phyloP scores from a whole-genome alignment of 257 asterid species.

The Solanum infundibuliforme region DNA sequence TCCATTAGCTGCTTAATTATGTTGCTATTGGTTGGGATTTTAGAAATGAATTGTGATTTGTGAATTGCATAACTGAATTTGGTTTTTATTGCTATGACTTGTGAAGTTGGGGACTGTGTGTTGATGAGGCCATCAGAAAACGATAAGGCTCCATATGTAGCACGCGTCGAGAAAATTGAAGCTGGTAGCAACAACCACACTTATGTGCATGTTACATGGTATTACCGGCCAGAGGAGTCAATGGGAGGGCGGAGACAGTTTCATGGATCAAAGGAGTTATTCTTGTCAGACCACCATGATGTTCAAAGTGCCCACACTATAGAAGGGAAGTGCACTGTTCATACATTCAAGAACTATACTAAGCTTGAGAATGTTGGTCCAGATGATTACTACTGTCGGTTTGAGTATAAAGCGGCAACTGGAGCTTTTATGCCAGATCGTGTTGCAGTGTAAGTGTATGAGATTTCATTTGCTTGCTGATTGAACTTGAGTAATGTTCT shows the following conservation, averaged over 20 bases:
- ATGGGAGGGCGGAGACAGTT: slow-evolving; percentile 52
- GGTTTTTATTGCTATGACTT: neutral
- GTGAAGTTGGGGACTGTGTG: slow-evolving; percentile 55
- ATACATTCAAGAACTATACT: slow-evolving; percentile 45
- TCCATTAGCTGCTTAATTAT: neutral
- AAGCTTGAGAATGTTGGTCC: slow-evolving; percentile 34
- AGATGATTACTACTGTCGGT: slow-evolving; percentile 53
- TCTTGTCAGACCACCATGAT: slow-evolving; percentile 50
- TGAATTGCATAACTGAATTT: slow-evolving; percentile 1
- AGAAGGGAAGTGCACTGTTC: slow-evolving; percentile 58
- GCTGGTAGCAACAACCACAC: slow-evolving; percentile 29
- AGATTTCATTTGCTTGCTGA: neutral
- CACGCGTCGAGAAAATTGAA: slow-evolving; percentile 48
- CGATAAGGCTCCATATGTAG: slow-evolving; percentile 45
- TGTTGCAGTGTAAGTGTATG: slow-evolving; percentile 50
- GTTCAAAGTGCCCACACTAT: slow-evolving; percentile 51
- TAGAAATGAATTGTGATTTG: neutral
- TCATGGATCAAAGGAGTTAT: slow-evolving; percentile 60
- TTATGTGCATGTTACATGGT: slow-evolving; percentile 51
- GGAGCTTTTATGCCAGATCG: slow-evolving; percentile 53
- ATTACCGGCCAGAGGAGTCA: slow-evolving; percentile 66
- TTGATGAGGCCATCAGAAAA: slow-evolving; percentile 38
- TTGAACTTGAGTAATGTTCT: neutral
- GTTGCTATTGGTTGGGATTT: neutral
- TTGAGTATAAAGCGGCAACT: slow-evolving; percentile 40